Evolutionary conservation across 2,329 filamentous ascomycete genomes (phyloP).

Genomic region (Dryadomyces quercus-mongolicae): DNA sequence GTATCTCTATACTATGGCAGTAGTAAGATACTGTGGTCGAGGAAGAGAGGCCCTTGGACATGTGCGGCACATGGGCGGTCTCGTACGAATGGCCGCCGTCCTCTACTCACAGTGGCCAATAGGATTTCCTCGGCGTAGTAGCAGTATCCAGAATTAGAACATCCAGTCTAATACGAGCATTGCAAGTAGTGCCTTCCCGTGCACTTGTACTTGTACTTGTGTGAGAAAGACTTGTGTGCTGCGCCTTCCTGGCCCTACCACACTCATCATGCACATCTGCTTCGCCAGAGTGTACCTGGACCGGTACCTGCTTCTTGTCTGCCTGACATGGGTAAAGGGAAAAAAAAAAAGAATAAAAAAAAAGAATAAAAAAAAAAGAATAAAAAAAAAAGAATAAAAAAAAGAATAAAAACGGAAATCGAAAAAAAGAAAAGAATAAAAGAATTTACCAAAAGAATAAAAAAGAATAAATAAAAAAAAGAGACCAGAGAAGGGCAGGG

Average conservation of each 20-base stretch:
- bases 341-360: neutral
- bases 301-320: neutral
- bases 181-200: neutral
- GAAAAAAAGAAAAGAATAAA: neutral
- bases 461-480: neutral
- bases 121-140: neutral
- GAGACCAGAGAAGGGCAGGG: neutral
- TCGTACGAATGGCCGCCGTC: neutral
- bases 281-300: neutral
- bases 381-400: neutral
- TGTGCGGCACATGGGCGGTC: too few relatives aligned
- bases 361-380: neutral
- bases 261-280: neutral
- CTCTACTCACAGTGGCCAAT: slow-evolving; percentile 1
- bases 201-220: neutral
- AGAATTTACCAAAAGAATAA: neutral
- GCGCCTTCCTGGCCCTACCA: slow-evolving; percentile 1
- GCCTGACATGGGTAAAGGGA: neutral
- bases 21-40: neutral
- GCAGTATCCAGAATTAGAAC: slow-evolving; percentile 1
- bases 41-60: neutral
- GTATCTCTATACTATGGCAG: too few relatives aligned
- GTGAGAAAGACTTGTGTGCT: neutral
- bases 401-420: neutral
- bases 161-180: neutral